Evolutionary conservation across 441 rosid genomes (phyloP).

Genomic region (Populus trichocarpa): DNA sequence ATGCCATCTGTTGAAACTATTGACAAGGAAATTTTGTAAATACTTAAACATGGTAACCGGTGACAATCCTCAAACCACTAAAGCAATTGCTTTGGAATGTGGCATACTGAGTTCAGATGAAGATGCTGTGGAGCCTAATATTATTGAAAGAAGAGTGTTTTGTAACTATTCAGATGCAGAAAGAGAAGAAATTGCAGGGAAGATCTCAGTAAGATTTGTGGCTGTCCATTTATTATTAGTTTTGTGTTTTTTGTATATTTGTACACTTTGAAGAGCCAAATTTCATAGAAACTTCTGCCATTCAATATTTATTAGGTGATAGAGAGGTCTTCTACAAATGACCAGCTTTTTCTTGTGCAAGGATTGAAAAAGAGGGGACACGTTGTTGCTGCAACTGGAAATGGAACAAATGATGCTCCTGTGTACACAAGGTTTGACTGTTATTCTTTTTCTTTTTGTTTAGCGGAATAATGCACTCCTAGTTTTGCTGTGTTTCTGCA

Average conservation of each 20-base stretch:
- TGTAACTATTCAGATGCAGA: slow-evolving; percentile 51
- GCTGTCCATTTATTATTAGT: neutral
- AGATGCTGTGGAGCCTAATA: slow-evolving; percentile 58
- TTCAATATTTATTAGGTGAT: slow-evolving; percentile 57
- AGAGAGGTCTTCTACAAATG: slow-evolving; percentile 93
- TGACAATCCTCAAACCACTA: slow-evolving; percentile 86
- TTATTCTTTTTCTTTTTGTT: too few species aligned
- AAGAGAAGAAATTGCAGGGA: slow-evolving; percentile 67
- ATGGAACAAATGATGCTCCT: too few species aligned
- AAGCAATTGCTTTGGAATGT: slow-evolving; percentile 93
- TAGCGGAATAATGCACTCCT: too few species aligned
- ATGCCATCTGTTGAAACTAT: neutral
- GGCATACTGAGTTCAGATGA: slow-evolving; percentile 63
- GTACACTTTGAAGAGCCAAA: neutral
- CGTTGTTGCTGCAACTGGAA: slow-evolving; percentile 36
- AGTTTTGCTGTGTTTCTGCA: too few species aligned
- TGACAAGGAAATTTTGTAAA: slow-evolving; percentile 27
- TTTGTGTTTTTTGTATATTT: neutral
- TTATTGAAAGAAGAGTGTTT: slow-evolving; percentile 79
- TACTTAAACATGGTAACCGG: slow-evolving; percentile 87
- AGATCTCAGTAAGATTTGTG: slow-evolving; percentile 56
- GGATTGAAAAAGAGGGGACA: slow-evolving; percentile 72
- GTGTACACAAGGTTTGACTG: too few species aligned
- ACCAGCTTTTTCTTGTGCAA: slow-evolving; percentile 92
- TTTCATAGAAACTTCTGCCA: neutral